These are phyloP conservation scores for Porogramme epimiltina DNA, from an alignment of 1,284 basidiomycete genomes.

Conservation along the genomic window DNA sequence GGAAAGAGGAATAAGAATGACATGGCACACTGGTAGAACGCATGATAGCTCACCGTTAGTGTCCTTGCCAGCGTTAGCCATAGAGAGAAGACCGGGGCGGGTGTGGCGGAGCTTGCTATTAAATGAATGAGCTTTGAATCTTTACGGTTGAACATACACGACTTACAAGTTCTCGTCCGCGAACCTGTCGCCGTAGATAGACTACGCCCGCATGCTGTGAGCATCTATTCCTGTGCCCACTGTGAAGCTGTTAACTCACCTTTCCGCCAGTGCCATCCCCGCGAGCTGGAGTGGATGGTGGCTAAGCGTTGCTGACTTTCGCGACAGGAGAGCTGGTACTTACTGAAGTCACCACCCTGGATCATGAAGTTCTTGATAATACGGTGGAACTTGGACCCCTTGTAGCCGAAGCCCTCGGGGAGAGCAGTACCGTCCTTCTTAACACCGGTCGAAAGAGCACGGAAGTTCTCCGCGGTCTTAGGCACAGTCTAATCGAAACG, in stretches of 20 bases:
- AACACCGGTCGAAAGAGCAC: conserved; percentile 70
- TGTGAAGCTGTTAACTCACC: conserved; percentile 21
- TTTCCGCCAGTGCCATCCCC: conserved; percentile 67
- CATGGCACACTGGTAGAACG: conserved; percentile 8
- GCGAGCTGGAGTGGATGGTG: conserved; percentile 37
- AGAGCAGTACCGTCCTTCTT: conserved; percentile 79
- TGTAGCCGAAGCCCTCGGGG: conserved; percentile 70
- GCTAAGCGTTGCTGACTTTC: no score
- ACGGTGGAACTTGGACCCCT: conserved; percentile 72
- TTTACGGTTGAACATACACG: not conserved
- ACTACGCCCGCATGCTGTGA: conserved; percentile 29
- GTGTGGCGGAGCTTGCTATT: conserved; percentile 87
- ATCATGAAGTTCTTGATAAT: conserved; percentile 76
- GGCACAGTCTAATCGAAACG: conserved; percentile 83
- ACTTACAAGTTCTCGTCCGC: conserved; percentile 83
- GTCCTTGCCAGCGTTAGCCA: conserved; percentile 91
- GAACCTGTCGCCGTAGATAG: conserved; percentile 62
- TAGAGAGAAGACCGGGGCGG: conserved; percentile 83
- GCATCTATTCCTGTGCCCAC: no score
- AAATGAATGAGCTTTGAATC: not conserved
- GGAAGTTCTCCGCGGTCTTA: conserved; percentile 75
- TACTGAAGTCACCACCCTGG: conserved; percentile 75
- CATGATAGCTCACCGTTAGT: conserved; percentile 64
- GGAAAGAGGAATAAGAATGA: conserved; percentile 1
- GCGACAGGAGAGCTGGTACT: conserved; percentile 17